Percentiles rank a stretch among this genome's conserved stretches.
Conservation (phyloP, 192 early-diverging fungal species). For the Fimicolochytrium jonesii region DNA sequence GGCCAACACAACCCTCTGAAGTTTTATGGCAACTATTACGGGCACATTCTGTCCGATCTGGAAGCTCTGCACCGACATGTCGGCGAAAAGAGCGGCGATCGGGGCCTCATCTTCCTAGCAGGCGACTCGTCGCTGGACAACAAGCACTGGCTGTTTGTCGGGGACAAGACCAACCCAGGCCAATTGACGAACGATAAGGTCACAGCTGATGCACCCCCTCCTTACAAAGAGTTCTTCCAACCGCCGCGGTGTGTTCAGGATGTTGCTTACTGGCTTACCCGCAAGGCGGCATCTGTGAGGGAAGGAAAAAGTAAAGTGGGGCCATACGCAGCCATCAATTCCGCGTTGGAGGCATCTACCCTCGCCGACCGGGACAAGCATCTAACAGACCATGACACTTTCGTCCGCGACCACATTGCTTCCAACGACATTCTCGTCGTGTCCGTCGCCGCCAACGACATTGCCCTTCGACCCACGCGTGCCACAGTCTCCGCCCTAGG, state of each 20-base stretch:
- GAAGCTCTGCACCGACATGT: no score
- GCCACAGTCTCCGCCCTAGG: not conserved
- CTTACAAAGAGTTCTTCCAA: not conserved
- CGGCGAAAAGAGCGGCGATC: no score
- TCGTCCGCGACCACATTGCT: not conserved
- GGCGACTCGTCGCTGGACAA: no score
- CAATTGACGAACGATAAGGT: no score
- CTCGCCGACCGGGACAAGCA: not conserved
- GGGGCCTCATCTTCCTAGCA: no score
- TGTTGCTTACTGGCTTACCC: not conserved
- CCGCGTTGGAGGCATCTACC: not conserved
- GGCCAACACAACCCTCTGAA: no score
- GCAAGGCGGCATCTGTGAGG: not conserved
- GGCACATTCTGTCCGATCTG: no score
- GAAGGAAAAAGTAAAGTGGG: no score
- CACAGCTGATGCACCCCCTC: no score
- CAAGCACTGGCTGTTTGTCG: no score
- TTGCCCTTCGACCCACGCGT: not conserved
- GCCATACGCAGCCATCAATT: not conserved
- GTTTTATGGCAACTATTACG: no score
- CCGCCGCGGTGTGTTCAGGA: not conserved
- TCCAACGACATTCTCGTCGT: not conserved
- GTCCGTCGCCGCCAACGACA: not conserved
- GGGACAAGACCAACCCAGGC: no score
- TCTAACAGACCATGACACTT: not conserved